These are phyloP conservation scores for Graphium sp. DNA, from an alignment of 2,329 filamentous ascomycete species.

Conservation along the genomic window DNA sequence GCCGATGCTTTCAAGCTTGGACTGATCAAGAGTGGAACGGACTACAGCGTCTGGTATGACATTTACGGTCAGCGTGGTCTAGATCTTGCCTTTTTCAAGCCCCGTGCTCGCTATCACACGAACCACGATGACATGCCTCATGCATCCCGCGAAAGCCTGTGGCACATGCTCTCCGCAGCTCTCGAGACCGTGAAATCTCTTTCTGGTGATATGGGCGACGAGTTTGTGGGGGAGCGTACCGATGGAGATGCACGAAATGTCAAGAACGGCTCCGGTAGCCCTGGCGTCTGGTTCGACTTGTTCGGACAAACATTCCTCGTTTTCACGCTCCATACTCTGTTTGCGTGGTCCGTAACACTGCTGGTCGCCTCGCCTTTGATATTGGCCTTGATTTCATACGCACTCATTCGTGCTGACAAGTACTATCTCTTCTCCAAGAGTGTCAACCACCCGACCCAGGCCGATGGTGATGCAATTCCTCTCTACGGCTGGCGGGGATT, in stretches of 20 bases:
- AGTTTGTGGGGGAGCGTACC: conserved; percentile 43
- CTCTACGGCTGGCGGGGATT: conserved; percentile 69
- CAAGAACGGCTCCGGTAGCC: conserved; percentile 46
- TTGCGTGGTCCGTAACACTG: conserved; percentile 72
- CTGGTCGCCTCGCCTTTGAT: conserved; percentile 65
- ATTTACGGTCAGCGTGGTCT: conserved; percentile 70
- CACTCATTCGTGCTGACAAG: conserved; percentile 58
- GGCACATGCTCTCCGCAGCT: conserved; percentile 88
- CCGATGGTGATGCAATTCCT: conserved; percentile 41
- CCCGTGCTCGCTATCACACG: conserved; percentile 78
- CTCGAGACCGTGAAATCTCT: conserved; percentile 58
- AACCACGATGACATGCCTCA: conserved; percentile 73
- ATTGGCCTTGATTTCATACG: conserved; percentile 49
- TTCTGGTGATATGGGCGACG: conserved; percentile 47
- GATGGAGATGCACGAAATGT: conserved; percentile 42
- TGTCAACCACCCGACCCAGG: conserved; percentile 35
- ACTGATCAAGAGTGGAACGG: conserved; percentile 70
- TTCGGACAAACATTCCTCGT: conserved; percentile 68
- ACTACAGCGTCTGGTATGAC: conserved; percentile 70
- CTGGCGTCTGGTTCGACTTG: conserved; percentile 86
- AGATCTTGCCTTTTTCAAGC: conserved; percentile 82
- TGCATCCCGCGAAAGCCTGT: conserved; percentile 53
- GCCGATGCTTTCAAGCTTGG: conserved; percentile 72
- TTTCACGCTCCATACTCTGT: conserved; percentile 66
- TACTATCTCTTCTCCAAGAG: conserved; percentile 71